Percentiles rank a stretch among this genome's conserved stretches.
These are phyloP conservation scores for Metschnikowia vanudenii DNA, from an alignment of 805 yeast species.

Conservation along the genomic window DNA sequence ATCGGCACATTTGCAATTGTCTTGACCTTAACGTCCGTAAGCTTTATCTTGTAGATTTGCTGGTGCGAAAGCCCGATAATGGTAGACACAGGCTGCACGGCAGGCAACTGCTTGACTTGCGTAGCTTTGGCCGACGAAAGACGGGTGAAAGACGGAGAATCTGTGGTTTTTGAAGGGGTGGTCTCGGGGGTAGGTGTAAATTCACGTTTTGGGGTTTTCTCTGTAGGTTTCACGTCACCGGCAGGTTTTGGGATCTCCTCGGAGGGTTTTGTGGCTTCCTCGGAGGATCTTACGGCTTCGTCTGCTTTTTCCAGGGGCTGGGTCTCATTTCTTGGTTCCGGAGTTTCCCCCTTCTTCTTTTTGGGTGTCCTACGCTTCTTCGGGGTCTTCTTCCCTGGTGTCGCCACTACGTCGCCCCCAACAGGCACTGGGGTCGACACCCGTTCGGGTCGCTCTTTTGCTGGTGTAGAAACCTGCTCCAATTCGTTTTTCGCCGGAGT, in stretches of 20 bases:
- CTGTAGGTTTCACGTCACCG: too few species aligned
- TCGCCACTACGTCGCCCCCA: too few species aligned
- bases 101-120: slow-evolving; percentile 23
- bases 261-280: too few species aligned
- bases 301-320: too few species aligned
- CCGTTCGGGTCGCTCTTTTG: too few species aligned
- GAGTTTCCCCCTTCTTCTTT: not conserved
- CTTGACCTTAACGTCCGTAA: slow-evolving; percentile 39
- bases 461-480: too few species aligned
- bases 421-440: too few species aligned
- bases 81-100: slow-evolving; percentile 33
- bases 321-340: not conserved
- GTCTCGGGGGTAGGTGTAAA: not conserved
- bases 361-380: not conserved
- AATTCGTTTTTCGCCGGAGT: too few species aligned
- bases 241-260: too few species aligned
- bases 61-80: slow-evolving; percentile 37
- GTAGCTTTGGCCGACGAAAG: slow-evolving; percentile 17
- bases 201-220: too few species aligned
- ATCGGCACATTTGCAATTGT: slow-evolving; percentile 33
- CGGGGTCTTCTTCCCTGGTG: not conserved
- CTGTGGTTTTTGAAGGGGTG: not conserved
- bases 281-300: too few species aligned
- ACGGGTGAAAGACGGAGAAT: not conserved
- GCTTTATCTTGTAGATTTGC: slow-evolving; percentile 32